These are phyloP conservation scores for Coemansia sp. DNA, from an alignment of 192 early-diverging fungal species.

Conservation along the genomic window DNA sequence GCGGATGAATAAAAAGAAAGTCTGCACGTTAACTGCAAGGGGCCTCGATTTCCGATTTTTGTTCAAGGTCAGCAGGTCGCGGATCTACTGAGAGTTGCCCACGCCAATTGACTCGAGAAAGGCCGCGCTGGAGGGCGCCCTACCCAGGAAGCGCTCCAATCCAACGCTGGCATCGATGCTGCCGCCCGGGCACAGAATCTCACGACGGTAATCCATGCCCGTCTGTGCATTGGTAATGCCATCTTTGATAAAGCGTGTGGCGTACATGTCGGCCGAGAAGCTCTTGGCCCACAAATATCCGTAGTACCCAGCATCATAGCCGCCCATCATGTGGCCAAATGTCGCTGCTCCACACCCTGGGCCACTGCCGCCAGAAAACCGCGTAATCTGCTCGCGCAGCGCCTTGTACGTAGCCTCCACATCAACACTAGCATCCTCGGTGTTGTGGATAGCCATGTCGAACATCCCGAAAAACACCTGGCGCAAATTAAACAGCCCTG, in stretches of 20 bases:
- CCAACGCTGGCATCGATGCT: conserved; percentile 66
- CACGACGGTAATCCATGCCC: conserved; percentile 73
- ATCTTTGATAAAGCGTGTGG: conserved; percentile 62
- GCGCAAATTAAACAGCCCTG: conserved; percentile 65
- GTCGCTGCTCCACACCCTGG: conserved; percentile 52
- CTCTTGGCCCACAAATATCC: conserved; percentile 81
- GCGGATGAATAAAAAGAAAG: background rate
- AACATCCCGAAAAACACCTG: conserved; percentile 75
- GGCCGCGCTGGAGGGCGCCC: conserved; percentile 61
- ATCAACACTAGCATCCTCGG: conserved; percentile 37
- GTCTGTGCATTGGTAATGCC: conserved; percentile 57
- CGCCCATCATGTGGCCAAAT: conserved; percentile 74
- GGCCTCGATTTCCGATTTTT: background rate
- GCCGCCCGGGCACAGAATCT: conserved; percentile 71
- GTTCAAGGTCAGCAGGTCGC: background rate
- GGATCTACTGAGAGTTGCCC: background rate
- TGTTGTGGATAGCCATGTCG: conserved; percentile 71
- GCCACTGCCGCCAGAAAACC: conserved; percentile 36
- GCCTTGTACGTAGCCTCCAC: conserved; percentile 39
- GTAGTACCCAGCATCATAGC: conserved; percentile 74
- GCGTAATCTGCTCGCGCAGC: conserved; percentile 42
- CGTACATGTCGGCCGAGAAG: conserved; percentile 83
- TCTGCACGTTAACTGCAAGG: conserved; percentile 6
- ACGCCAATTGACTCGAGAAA: conserved; percentile 61
- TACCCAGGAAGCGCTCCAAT: conserved; percentile 49